A percentile compares a stretch with the other conserved stretches of the same genome.
Conservation (phyloP, 73 alveolate species). For the Paramecium biaurelia region DNA sequence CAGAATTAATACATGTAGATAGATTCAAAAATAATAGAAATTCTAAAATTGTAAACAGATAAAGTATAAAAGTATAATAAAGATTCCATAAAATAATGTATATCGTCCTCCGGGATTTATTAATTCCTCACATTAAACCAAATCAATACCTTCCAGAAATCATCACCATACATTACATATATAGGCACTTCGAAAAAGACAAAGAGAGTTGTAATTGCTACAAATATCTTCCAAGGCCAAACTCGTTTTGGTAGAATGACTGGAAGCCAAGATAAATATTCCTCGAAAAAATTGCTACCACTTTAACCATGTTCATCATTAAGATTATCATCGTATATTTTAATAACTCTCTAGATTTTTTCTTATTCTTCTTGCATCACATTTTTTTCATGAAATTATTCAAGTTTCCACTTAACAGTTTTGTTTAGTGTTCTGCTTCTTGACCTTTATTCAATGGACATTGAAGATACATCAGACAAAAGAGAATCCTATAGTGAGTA, state of each 20-base stretch:
- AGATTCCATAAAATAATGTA: conserved; percentile 6
- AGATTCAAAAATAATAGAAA: too few relatives aligned
- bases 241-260: conserved; percentile 14
- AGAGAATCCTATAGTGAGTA: conserved; percentile 1
- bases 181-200: conserved; percentile 13
- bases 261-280: conserved; percentile 1
- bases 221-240: conserved; percentile 31
- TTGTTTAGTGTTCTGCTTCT: background rate
- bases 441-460: background rate
- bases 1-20: too few relatives aligned
- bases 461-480: background rate
- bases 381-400: background rate
- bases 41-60: too few relatives aligned
- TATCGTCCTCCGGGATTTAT: background rate
- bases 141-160: conserved; percentile 11
- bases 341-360: background rate
- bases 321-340: background rate
- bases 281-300: background rate
- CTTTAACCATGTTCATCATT: background rate
- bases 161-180: background rate
- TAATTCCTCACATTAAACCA: background rate
- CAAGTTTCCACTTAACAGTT: background rate
- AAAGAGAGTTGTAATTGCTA: background rate
- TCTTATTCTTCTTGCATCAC: background rate
- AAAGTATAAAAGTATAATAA: background rate